Evolutionary conservation across 164 flowering plant genomes (phyloP).

Genomic region (Vitis vinifera): DNA sequence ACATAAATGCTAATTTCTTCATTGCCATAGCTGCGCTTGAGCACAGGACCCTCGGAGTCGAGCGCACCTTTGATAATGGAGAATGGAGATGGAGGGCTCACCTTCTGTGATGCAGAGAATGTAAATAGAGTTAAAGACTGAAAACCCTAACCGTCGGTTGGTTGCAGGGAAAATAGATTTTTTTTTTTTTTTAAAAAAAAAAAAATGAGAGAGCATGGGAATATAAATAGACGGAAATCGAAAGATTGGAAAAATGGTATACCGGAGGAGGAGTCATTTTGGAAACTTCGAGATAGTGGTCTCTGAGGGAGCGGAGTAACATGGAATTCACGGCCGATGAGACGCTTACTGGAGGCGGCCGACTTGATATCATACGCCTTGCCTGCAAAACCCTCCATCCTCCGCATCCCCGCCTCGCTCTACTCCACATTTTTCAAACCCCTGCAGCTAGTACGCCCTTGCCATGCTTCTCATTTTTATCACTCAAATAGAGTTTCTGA

Average conservation of each 20-base stretch:
- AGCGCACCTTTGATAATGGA: slow-evolving; percentile 66
- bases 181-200: neutral
- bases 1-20: slow-evolving; percentile 70
- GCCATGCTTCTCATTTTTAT: too few species aligned
- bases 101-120: slow-evolving; percentile 45
- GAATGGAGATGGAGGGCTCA: slow-evolving; percentile 77
- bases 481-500: too few species aligned
- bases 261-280: slow-evolving; percentile 87
- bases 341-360: slow-evolving; percentile 19
- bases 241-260: neutral
- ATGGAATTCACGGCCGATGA: slow-evolving; percentile 65
- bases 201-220: slow-evolving; percentile 7
- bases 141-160: neutral
- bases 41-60: slow-evolving; percentile 62
- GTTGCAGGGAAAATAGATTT: neutral
- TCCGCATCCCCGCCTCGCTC: neutral
- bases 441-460: too few species aligned
- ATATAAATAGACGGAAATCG: neutral
- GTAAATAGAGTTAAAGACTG: neutral
- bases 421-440: slow-evolving; percentile 22
- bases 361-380: slow-evolving; percentile 30
- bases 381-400: slow-evolving; percentile 16
- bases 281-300: slow-evolving; percentile 83
- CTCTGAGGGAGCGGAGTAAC: slow-evolving; percentile 83
- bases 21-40: slow-evolving; percentile 45